Base-by-base conservation (phyloP, 441 rosid genomes). In the Pelargonium citronellum region DNA sequence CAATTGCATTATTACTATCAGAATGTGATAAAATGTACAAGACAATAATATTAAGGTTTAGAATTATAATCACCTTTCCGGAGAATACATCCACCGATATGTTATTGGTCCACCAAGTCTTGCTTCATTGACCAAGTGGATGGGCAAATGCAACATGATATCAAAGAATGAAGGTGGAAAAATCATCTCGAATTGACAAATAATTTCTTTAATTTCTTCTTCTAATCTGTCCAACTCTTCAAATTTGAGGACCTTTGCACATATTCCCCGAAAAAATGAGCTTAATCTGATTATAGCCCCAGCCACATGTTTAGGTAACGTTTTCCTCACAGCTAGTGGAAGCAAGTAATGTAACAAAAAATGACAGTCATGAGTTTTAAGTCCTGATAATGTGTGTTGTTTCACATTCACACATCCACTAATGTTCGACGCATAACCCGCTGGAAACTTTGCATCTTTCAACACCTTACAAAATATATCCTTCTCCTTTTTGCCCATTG, bases 281-380 rank as follows among this genome's bases (percentile, higher is more conserved):
- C 69, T 15, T 10, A 57, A 0, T 1, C 57, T 24, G 0, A 73
- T 67, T 0, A 53, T 4, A 0, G 8, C 15, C n/a, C 9, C 1
- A 0, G 2, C 11, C 0, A 19, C 17, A 17, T 66, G 20, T 19
- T 37, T 37, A 0, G 51, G 69, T 1, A 65, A 51, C 8, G 44
- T 7, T 15, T 20, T 13, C 6, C 2, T 4, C 4, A 17, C 24
- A 5, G 62, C 51, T 5, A 53, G 0, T 53, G 53, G 11, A 15
- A 69, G 27, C 0, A 74, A 2, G 5, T 24, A 17, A 0, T 74
- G 65, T n/a, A 69, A 0, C 9, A 74, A 20, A 0, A 78, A 15
- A 24, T 74, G 68, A 16, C 49, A 55, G 15, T 74, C 78, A 55
- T 69, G 75, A n/a, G 27, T 72, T 17, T 79, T 75, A 0, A 71